Evolutionary conservation across 1,284 basidiomycete species (phyloP).

Genomic region (Sphagnurus paluster): DNA sequence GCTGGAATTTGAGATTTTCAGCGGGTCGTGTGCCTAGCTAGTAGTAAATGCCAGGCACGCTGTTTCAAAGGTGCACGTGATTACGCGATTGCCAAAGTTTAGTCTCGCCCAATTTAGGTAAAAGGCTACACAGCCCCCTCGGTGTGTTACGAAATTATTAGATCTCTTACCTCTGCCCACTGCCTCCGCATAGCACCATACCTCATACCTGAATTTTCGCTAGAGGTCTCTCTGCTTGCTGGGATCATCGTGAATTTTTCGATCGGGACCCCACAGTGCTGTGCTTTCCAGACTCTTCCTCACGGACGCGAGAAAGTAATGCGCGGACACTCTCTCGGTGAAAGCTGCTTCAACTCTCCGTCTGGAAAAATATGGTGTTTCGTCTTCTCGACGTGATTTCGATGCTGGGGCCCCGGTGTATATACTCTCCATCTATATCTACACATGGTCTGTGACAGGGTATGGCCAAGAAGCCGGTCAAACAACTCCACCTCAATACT

Average conservation of each 20-base stretch:
- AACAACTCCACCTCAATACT: background rate
- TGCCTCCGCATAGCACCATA: conserved; percentile 3
- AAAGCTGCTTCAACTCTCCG: conserved; percentile 1
- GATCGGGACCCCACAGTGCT: no score
- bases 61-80: no score
- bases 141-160: no score
- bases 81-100: no score
- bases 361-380: conserved; percentile 2
- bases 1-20: no score
- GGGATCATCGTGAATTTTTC: background rate
- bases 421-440: conserved; percentile 6
- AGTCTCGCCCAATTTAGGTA: no score
- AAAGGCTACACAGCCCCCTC: no score
- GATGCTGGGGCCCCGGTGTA: conserved; percentile 1
- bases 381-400: conserved; percentile 6
- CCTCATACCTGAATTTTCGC: no score
- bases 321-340: conserved; percentile 2
- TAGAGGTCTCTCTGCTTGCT: no score
- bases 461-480: conserved; percentile 19
- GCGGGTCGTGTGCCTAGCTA: no score
- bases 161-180: conserved; percentile 4
- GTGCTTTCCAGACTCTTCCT: background rate
- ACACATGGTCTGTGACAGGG: conserved; percentile 4
- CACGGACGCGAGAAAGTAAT: background rate
- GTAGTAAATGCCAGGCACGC: no score